phyloP scores from a whole-genome alignment of 228 moss, liverwort and hornwort species.

The Sphagnum fallax region DNA sequence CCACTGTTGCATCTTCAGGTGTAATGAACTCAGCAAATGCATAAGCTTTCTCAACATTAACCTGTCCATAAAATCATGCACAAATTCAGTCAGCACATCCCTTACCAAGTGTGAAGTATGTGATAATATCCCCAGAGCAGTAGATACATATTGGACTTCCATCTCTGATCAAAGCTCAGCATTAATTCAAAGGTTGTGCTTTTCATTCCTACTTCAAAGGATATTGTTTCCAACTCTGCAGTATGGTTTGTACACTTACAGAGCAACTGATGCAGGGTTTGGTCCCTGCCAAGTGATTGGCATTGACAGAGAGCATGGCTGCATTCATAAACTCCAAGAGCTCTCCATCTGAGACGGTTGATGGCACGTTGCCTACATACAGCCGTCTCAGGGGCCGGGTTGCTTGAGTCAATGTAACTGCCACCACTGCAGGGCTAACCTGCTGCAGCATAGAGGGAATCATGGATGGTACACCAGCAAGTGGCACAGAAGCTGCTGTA shows the following conservation, averaged over 20 bases:
- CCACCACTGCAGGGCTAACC: slow-evolving; percentile 34
- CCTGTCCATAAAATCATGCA: slow-evolving; percentile 28
- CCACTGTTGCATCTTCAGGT: slow-evolving; percentile 86
- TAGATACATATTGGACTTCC: too few relatives aligned
- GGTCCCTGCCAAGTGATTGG: slow-evolving; percentile 69
- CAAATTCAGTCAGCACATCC: not conserved
- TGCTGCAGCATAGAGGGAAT: slow-evolving; percentile 56
- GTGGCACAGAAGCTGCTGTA: slow-evolving; percentile 10
- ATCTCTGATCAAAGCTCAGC: too few relatives aligned
- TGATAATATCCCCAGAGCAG: too few relatives aligned
- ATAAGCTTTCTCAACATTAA: slow-evolving; percentile 83
- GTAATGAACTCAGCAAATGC: slow-evolving; percentile 96
- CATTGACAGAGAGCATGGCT: slow-evolving; percentile 76
- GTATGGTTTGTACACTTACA: slow-evolving; percentile 17
- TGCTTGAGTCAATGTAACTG: slow-evolving; percentile 73
- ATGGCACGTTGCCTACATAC: slow-evolving; percentile 80
- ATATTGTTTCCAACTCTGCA: too few relatives aligned
- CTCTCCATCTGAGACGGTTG: slow-evolving; percentile 86
- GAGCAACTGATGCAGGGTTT: slow-evolving; percentile 91
- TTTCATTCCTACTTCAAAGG: too few relatives aligned
- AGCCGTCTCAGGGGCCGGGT: slow-evolving; percentile 73
- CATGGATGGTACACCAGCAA: slow-evolving; percentile 31
- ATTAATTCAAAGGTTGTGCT: too few relatives aligned
- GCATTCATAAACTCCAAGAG: slow-evolving; percentile 93
- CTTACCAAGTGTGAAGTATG: not conserved